Base-by-base conservation (phyloP, 2,329 filamentous ascomycete genomes). In the Colletotrichum scovillei region DNA sequence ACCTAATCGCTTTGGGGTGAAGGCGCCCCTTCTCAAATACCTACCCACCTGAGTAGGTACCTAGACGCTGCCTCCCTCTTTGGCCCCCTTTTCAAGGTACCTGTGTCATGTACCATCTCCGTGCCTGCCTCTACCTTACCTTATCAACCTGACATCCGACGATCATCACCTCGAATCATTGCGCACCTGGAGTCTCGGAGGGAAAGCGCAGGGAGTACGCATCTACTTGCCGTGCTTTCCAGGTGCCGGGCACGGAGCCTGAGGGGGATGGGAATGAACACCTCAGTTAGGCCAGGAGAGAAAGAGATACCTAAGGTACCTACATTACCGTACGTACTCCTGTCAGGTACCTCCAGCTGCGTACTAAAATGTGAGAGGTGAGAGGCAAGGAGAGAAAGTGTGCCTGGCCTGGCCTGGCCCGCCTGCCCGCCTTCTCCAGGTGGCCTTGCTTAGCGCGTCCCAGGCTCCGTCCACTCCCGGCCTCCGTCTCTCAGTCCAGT, bases 1-100 rank as follows among this genome's bases (percentile, higher is more conserved):
- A 35, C 68, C 35, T 67, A 52, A 57, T 71, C 56, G 55, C 28
- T 72, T 72, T 72, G 64, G 63, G 64, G n/a, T 49, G 56, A 22
- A 63, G 38, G 58, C 52, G 6, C 19, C 49, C 64, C 56, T 68
- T 56, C 64, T 57, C 35, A 72, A 65, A 52, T 52, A 62, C 32
- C 55, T 24, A 9, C 30, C 56, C 32, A 56, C 32, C 35, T 38
- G 4, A 3, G 26, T 26, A 26, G 26, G 26, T 26, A 26, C 26
- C 26, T 38, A 19, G 42, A 3, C 42, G 7, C 19, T 57, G 28
- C 19, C n/a, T 22, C 35, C 32, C 22, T 22, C n/a, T 24, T 59
- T 24, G 9, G 35, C 42, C 62, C 56, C 56, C 35, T 56, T 49
- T 65, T 7, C 38, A 6, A 42, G 38, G 38, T 42, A 42, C 16